Conservation (phyloP, 306 rosid genomes). For the Vigna unguiculata region DNA sequence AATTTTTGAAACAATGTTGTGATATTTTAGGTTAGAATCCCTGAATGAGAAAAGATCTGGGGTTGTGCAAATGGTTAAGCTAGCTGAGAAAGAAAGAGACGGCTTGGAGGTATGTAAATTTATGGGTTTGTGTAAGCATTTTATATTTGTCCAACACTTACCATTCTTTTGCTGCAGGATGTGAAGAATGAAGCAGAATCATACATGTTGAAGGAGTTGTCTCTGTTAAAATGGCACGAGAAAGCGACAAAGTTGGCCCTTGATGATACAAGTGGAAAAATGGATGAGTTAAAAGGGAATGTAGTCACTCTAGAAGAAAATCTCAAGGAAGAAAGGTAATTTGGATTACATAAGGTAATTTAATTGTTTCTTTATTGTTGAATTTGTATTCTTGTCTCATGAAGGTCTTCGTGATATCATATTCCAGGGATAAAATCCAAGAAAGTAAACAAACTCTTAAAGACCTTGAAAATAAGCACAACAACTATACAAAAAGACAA, state of each 20-base stretch:
- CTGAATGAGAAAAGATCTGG: conserved; percentile 90
- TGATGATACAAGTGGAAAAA: conserved; percentile 68
- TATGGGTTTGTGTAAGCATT: conserved; percentile 28
- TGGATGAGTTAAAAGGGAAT: conserved; percentile 60
- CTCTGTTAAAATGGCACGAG: conserved; percentile 92
- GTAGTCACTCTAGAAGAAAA: conserved; percentile 71
- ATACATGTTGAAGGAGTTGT: conserved; percentile 90
- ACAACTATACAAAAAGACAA: conserved; percentile 64
- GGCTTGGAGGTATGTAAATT: conserved; percentile 76
- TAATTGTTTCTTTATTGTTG: neutral
- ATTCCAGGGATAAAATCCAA: conserved; percentile 76
- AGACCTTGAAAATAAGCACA: conserved; percentile 86
- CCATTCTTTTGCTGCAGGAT: conserved; percentile 61
- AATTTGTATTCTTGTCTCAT: conserved; percentile 24
- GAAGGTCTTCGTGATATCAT: conserved; percentile 39
- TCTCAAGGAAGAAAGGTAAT: conserved; percentile 77
- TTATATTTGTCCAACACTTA: conserved; percentile 29
- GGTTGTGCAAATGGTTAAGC: conserved; percentile 97
- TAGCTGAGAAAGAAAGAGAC: conserved; percentile 97
- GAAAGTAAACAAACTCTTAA: conserved; percentile 68
- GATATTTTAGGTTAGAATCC: conserved; percentile 74
- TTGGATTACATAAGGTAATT: conserved; percentile 11
- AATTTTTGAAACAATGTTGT: conserved; percentile 36
- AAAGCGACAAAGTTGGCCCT: conserved; percentile 83
- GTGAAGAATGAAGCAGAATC: conserved; percentile 96